A percentile compares a stretch with the other conserved stretches of the same genome.
Conservation (phyloP, 352 stramenopile genomes). For the Plasmopara muralis region DNA sequence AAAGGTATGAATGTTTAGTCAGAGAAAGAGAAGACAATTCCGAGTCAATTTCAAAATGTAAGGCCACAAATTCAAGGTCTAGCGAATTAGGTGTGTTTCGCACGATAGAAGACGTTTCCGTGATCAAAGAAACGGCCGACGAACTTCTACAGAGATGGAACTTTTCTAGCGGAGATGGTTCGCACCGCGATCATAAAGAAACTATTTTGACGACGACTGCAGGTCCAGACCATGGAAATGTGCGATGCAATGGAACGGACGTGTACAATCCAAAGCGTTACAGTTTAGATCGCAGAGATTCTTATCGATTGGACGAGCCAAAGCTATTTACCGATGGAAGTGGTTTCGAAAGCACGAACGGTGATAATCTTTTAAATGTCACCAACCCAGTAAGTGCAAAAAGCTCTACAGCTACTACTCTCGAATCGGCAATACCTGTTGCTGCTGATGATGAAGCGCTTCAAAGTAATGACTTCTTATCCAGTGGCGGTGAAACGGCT, state of each 20-base stretch:
- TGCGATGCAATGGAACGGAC: conserved; percentile 4
- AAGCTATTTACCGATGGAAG: neutral
- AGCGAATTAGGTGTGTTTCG: conserved; percentile 15
- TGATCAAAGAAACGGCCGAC: conserved; percentile 36
- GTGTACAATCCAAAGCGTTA: conserved; percentile 31
- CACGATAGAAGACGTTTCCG: conserved; percentile 16
- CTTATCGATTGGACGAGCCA: conserved; percentile 7
- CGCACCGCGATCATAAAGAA: neutral
- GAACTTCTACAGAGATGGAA: conserved; percentile 34
- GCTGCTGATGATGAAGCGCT: conserved; percentile 6
- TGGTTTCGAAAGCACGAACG: neutral
- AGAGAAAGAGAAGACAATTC: conserved; percentile 37
- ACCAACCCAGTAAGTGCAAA: too few species aligned
- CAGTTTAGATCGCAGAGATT: conserved; percentile 21
- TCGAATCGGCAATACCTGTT: conserved; percentile 19
- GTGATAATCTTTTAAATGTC: too few species aligned
- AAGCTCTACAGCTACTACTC: neutral
- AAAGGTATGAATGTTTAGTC: conserved; percentile 48
- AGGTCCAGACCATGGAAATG: too few species aligned
- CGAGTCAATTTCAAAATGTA: conserved; percentile 2
- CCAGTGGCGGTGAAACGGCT: conserved; percentile 1
- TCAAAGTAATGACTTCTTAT: conserved; percentile 1
- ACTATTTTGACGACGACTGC: too few species aligned
- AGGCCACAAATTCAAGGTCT: conserved; percentile 1
- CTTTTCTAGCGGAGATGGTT: conserved; percentile 5